Base-by-base conservation (phyloP, 768 basidiomycete species). In the Neoboletus subvelutipes region DNA sequence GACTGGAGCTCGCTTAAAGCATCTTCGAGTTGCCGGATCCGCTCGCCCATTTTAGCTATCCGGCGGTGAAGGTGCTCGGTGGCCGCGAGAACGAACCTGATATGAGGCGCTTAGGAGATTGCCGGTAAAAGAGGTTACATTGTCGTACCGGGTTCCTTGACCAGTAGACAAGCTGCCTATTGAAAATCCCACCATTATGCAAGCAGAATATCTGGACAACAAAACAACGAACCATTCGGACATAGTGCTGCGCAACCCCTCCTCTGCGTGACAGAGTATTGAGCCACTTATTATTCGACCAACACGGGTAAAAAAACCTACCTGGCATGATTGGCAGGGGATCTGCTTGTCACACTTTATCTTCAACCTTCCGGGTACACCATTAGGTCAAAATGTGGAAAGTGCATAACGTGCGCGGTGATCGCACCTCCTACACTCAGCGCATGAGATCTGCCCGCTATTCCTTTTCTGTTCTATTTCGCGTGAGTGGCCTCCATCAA, bases 261-360 rank as follows among this genome's bases (percentile, higher is more conserved):
- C 62, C 87, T 73, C 82, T 87, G 54, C 46, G 58, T 50, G 58
- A 39, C 46, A 53, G 50, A 29, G 37, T 47, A 47, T 18, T 55
- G 29, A 22, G 51, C 15, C 18, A 59, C 11, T 33, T 12, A 46
- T 51, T 43, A 36, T 56, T 22, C 31, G 12, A 50, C 36, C 8
- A 45, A 52, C 24, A 31, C 28, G 36, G 22, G 37, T 22, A 50
- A 29, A 12, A 12, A 56, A 34, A 70, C 76, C 41, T 67, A 84
- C 86, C 76, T 83, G 83, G 68, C 88, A 89, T 1, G 87, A 87
- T 67, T 88, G 85, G 67, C 88, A 90, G 11, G 88, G 88, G 52
- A 89, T 86, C 61, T 86, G 81, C 76, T 89, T 90, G 80, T 89
- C 86, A 75, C 88, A 90, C 67, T 88, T 88, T 70, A 90, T 88